Conservation (phyloP, 1,139 yeast genomes). For the Saccharomyces hybrid region DNA sequence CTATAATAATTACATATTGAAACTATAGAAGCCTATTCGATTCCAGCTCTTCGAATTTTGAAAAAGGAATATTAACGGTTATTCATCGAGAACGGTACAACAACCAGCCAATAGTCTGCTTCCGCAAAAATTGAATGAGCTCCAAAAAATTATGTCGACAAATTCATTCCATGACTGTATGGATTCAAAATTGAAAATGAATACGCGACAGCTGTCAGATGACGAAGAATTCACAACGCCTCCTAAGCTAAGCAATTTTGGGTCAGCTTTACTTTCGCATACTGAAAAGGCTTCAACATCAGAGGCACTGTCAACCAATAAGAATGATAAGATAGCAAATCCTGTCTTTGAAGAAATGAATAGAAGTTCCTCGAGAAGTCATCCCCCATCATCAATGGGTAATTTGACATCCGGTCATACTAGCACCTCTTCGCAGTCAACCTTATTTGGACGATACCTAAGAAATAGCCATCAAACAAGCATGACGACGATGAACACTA, state of each 20-base stretch:
- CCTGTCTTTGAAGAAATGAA: not conserved
- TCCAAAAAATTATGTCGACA: not conserved
- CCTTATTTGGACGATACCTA: conserved; percentile 16
- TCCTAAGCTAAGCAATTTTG: conserved; percentile 29
- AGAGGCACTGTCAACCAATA: not conserved
- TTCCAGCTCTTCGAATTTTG: not conserved
- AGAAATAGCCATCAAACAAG: conserved; percentile 18
- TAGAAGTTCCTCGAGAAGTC: not conserved
- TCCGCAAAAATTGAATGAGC: not conserved
- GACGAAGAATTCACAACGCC: conserved; percentile 26
- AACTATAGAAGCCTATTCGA: not conserved
- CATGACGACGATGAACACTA: conserved; percentile 20
- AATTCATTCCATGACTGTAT: not conserved
- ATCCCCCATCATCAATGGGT: not conserved
- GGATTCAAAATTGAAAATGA: not conserved
- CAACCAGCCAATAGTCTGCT: not conserved
- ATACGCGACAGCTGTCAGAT: conserved; percentile 17
- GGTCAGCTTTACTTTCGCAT: conserved; percentile 25
- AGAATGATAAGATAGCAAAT: not conserved
- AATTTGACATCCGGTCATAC: not conserved
- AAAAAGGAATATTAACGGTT: not conserved
- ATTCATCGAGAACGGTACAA: not conserved
- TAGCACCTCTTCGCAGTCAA: conserved; percentile 9
- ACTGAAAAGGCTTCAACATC: not conserved
- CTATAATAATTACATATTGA: not conserved